Conservation (phyloP, 2,329 filamentous ascomycete genomes). For the Curvularia sp. region DNA sequence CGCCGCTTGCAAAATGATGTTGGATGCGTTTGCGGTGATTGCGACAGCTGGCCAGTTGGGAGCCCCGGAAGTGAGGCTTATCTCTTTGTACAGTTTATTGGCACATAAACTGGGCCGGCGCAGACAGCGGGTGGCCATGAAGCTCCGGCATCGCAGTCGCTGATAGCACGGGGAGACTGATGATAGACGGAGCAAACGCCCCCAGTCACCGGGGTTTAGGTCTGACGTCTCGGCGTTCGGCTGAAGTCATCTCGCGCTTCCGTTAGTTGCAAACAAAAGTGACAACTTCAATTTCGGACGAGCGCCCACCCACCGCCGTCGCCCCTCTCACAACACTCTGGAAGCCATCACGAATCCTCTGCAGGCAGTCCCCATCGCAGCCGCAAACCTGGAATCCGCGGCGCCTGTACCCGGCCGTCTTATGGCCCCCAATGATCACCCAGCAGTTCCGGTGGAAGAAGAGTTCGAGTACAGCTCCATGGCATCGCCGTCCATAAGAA, state of each 20-base stretch:
- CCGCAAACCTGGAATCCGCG: constrained; percentile 48
- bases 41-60: not conserved
- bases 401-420: constrained; percentile 47
- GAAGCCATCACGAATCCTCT: constrained; percentile 14
- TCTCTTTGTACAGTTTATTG: not conserved
- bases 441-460: constrained; percentile 47
- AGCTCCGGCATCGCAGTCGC: constrained; percentile 16
- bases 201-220: constrained; percentile 18
- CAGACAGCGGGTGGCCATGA: not conserved
- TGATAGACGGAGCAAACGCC: constrained; percentile 9
- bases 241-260: constrained; percentile 33
- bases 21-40: constrained; percentile 3
- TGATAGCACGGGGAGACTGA: constrained; percentile 12
- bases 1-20: not conserved
- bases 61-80: not conserved
- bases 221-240: constrained; percentile 40
- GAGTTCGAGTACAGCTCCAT: constrained; percentile 51
- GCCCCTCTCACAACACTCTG: constrained; percentile 17
- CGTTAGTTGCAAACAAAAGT: constrained; percentile 42
- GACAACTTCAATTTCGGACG: constrained; percentile 28
- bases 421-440: constrained; percentile 53
- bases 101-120: not conserved
- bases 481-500: constrained; percentile 5
- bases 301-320: constrained; percentile 24
- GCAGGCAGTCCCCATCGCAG: constrained; percentile 15